phyloP scores from a whole-genome alignment of 345 rosid genomes.

The Pugionium dolabratum region DNA sequence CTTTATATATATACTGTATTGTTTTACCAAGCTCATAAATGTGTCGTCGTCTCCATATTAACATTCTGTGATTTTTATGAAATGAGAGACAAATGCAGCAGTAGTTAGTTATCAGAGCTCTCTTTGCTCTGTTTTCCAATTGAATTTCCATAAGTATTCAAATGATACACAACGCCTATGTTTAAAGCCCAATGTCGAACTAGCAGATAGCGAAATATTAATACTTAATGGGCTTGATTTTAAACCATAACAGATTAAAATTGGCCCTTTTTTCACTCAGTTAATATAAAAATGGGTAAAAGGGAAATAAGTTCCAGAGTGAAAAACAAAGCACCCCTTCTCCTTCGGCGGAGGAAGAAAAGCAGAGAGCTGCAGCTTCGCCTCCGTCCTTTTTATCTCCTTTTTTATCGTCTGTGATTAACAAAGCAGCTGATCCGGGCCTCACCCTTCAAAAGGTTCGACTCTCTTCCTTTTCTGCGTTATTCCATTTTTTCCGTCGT shows the following conservation, averaged over 20 bases:
- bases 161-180: background rate
- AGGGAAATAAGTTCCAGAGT: background rate
- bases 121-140: background rate
- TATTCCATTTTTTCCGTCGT: background rate
- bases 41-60: conserved; percentile 6
- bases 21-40: conserved; percentile 12
- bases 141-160: background rate
- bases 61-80: conserved; percentile 9
- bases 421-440: conserved; percentile 4
- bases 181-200: background rate
- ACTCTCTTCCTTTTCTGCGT: conserved; percentile 21
- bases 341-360: background rate
- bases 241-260: background rate
- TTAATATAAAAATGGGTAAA: background rate
- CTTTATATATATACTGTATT: conserved; percentile 1
- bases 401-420: conserved; percentile 10
- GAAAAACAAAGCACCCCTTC: conserved; percentile 2
- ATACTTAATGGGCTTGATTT: conserved; percentile 8
- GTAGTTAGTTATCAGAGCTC: background rate
- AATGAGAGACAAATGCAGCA: background rate
- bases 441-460: conserved; percentile 20
- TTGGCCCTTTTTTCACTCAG: conserved; percentile 8
- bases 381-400: background rate
- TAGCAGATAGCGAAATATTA: background rate
- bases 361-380: conserved; percentile 17